Percentiles rank a stretch among this genome's conserved stretches.
Conservation (phyloP, 805 yeast species). For the Saccharomycopsis sp. region DNA sequence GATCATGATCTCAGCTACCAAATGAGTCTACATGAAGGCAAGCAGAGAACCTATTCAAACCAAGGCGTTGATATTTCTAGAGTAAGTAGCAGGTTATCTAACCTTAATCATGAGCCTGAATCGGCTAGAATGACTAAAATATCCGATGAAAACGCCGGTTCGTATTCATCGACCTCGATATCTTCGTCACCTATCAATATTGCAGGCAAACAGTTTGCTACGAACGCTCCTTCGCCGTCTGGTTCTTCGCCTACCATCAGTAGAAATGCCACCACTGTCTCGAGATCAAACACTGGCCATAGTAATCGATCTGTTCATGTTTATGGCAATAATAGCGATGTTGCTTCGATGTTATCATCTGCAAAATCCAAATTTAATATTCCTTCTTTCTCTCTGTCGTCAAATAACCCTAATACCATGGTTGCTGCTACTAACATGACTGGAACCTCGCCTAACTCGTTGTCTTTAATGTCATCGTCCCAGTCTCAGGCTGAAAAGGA, state of each 20-base stretch:
- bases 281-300: not conserved
- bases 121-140: too few relatives aligned
- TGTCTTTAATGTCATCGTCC: too few relatives aligned
- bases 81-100: too few relatives aligned
- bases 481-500: too few relatives aligned
- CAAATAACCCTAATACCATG: not conserved
- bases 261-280: not conserved
- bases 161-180: not conserved
- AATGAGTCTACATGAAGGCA: not conserved
- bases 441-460: not conserved
- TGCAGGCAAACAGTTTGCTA: not conserved
- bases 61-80: too few relatives aligned
- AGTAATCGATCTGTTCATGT: not conserved
- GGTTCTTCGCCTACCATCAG: not conserved
- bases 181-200: not conserved
- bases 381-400: not conserved
- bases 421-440: too few relatives aligned
- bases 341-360: not conserved
- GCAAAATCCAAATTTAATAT: not conserved
- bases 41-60: too few relatives aligned
- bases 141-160: not conserved
- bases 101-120: too few relatives aligned
- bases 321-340: not conserved
- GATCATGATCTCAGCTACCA: not conserved
- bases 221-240: not conserved